Base-by-base conservation (phyloP, 2,329 filamentous ascomycete species). In the Teratosphaeria epicoccoides region DNA sequence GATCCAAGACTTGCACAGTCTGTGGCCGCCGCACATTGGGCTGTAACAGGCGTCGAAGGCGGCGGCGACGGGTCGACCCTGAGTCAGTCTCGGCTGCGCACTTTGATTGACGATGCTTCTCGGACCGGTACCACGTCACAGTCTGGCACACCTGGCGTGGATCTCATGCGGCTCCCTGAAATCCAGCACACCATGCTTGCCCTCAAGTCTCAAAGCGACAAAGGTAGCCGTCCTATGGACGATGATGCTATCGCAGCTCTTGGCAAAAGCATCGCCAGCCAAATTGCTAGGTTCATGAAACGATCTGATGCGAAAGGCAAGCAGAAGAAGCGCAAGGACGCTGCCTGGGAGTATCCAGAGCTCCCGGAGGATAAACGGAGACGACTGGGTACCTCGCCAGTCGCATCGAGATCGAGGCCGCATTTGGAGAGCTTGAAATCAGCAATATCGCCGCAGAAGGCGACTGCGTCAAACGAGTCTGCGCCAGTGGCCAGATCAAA, bases 221-320 rank as follows among this genome's bases (percentile, higher is more conserved):
- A 7, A 5, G 44, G 20, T 24, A 43, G 57, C 10, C 49, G 54
- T 24, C 26, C 47, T 26, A 45, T 59, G 20, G 59, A 63, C 26
- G 47, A 59, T 9, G 56, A 61, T 12, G 59, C 58, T n/a, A 64
- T 69, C 37, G 55, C 67, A 47, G 59, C 61, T 10, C 56, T 70
- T 10, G 63, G 66, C 26, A 59, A 62, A 47, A 66, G 57, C 47
- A 68, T 69, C 43, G 67, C 66, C 7, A 59, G 60, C 17, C 64
- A 67, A 49, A 61, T 69, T 47, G 63, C 65, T 3, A 53, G 61
- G 22, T 61, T 65, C 43, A 65, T 68, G 52, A 28, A 17, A 46
- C 40, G 53, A 47, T 46, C 12, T 20, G 28, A 43, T n/a, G 26
- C 46, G 12, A 25, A 53, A 37, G 28, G 52, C 44, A 46, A 55